These are phyloP conservation scores for Claviceps quebecensis DNA, from an alignment of 2,329 filamentous ascomycete genomes.

Conservation along the genomic window DNA sequence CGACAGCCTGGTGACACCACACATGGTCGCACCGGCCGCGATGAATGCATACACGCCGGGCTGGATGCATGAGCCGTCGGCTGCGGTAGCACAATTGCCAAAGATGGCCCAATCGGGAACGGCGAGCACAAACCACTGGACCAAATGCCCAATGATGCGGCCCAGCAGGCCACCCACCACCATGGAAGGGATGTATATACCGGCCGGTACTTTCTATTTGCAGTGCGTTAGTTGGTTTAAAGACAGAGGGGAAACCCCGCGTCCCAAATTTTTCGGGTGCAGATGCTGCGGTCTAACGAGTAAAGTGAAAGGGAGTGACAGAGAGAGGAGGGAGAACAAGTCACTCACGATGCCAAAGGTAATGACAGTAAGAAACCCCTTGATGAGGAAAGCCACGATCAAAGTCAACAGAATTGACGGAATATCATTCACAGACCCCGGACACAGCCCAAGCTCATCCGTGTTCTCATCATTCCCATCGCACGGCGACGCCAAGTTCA, in stretches of 20 bases:
- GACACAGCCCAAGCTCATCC: slow-evolving; percentile 64
- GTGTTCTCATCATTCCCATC: slow-evolving; percentile 50
- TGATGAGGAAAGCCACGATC: slow-evolving; percentile 70
- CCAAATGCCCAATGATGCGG: slow-evolving; percentile 69
- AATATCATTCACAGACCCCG: slow-evolving; percentile 59
- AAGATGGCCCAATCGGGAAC: slow-evolving; percentile 63
- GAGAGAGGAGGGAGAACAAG: no score
- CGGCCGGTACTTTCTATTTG: slow-evolving; percentile 69
- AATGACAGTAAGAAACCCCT: slow-evolving; percentile 73
- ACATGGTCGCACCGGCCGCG: slow-evolving; percentile 94
- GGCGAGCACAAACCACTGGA: slow-evolving; percentile 67
- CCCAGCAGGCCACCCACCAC: slow-evolving; percentile 90
- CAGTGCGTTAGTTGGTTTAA: slow-evolving; percentile 6
- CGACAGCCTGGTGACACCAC: slow-evolving; percentile 83
- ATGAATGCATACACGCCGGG: slow-evolving; percentile 95
- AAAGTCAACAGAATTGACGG: slow-evolving; percentile 59
- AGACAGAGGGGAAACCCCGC: neutral
- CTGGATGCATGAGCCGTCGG: slow-evolving; percentile 73
- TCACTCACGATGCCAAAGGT: slow-evolving; percentile 71
- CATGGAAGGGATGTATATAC: slow-evolving; percentile 98
- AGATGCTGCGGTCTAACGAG: no score
- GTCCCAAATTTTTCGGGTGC: no score
- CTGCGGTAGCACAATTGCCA: slow-evolving; percentile 53
- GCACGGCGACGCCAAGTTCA: slow-evolving; percentile 84
- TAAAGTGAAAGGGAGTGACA: no score